These are phyloP conservation scores for Ascochyta lentis DNA, from an alignment of 2,329 filamentous ascomycete species.

Conservation along the genomic window DNA sequence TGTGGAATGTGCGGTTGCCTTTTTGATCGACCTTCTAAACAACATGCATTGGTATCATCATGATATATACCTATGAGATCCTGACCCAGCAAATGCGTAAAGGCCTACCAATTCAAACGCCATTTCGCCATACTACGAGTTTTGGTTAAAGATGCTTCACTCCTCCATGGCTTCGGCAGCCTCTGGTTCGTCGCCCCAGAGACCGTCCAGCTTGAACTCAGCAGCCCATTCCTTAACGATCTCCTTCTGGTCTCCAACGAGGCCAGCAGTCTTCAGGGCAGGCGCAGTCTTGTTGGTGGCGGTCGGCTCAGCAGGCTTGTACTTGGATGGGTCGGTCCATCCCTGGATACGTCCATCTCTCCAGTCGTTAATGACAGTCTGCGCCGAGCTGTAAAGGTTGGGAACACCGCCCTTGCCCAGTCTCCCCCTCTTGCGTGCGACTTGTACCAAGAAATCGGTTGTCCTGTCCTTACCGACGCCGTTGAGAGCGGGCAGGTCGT, in stretches of 20 bases:
- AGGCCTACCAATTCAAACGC: constrained; percentile 14
- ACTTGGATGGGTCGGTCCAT: constrained; percentile 79
- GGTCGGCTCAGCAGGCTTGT: constrained; percentile 61
- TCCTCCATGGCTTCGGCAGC: constrained; percentile 48
- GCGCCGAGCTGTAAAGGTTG: constrained; percentile 85
- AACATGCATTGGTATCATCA: constrained; percentile 23
- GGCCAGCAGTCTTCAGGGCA: constrained; percentile 33
- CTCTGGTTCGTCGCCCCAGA: constrained; percentile 75
- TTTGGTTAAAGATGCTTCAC: constrained; percentile 12
- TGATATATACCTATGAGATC: constrained; percentile 20
- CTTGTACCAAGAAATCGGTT: constrained; percentile 91
- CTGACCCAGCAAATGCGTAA: constrained; percentile 16
- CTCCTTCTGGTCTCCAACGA: constrained; percentile 71
- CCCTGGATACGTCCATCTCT: constrained; percentile 93
- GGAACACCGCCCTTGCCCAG: constrained; percentile 89
- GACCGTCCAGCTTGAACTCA: constrained; percentile 92
- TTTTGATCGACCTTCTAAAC: constrained; percentile 3
- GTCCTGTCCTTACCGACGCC: constrained; percentile 73
- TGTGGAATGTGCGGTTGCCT: neutral
- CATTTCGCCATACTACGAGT: constrained; percentile 15
- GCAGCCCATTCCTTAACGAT: constrained; percentile 92
- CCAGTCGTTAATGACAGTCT: constrained; percentile 96
- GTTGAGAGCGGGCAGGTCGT: constrained; percentile 82
- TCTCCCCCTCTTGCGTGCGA: constrained; percentile 89
- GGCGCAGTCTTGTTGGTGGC: constrained; percentile 49